Conservation (phyloP, 2,329 filamentous ascomycete genomes). For the Pseudogymnoascus sp. region DNA sequence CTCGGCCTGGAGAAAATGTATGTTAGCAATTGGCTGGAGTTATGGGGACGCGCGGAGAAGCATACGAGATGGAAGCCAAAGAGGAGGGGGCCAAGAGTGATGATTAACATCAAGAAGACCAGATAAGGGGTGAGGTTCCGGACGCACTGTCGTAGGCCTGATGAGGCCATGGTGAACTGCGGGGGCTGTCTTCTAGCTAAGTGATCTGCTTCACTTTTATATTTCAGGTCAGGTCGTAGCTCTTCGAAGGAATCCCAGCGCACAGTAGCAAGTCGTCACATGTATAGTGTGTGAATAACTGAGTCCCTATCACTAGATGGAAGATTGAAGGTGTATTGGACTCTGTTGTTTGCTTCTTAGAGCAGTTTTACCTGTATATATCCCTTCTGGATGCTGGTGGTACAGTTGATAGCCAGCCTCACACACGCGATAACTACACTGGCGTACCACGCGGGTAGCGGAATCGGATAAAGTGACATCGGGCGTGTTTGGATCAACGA, state of each 20-base stretch:
- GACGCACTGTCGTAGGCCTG: constrained; percentile 26
- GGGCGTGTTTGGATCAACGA: background rate
- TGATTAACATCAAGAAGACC: constrained; percentile 64
- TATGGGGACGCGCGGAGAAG: constrained; percentile 12
- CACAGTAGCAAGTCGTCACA: constrained; percentile 2
- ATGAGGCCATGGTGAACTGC: constrained; percentile 22
- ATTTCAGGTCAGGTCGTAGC: background rate
- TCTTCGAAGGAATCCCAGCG: background rate
- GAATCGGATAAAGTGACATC: background rate
- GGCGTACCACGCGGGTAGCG: background rate
- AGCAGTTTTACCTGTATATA: background rate
- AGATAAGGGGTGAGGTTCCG: constrained; percentile 63
- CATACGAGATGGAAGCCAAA: constrained; percentile 89
- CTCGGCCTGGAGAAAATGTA: constrained; percentile 58
- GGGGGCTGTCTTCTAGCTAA: background rate
- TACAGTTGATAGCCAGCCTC: background rate
- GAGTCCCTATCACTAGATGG: background rate
- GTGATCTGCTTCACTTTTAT: constrained; percentile 1
- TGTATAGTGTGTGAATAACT: background rate
- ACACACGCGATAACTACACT: background rate
- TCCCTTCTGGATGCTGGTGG: background rate
- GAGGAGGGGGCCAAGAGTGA: constrained; percentile 81
- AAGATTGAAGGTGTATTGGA: background rate
- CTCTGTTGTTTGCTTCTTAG: background rate
- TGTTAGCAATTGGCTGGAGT: background rate